A percentile compares a stretch with the other conserved stretches of the same genome.
These are phyloP conservation scores for Monilinia aucupariae DNA, from an alignment of 2,329 filamentous ascomycete species.

Conservation along the genomic window DNA sequence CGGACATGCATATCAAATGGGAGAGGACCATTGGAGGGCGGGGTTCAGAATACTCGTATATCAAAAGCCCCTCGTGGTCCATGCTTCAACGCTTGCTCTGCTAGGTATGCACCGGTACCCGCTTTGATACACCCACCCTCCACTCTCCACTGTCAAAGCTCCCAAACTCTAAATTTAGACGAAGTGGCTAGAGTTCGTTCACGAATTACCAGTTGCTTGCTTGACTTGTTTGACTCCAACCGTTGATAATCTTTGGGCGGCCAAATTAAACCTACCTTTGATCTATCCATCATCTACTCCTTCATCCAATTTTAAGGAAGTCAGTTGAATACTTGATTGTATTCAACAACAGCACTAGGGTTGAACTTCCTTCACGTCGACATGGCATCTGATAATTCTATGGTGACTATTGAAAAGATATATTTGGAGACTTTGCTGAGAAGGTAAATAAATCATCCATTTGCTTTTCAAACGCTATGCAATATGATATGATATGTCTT, in stretches of 20 bases:
- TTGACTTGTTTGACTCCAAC: constrained; percentile 1
- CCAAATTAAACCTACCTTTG: not conserved
- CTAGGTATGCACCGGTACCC: not conserved
- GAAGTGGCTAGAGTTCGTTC: no score
- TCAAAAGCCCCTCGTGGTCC: no score
- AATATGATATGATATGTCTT: constrained; percentile 14
- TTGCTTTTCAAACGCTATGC: not conserved
- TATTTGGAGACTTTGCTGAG: constrained; percentile 58
- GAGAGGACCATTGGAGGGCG: no score
- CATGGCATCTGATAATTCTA: constrained; percentile 30
- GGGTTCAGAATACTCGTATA: no score
- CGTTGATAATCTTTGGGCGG: not conserved
- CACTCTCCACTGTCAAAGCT: not conserved
- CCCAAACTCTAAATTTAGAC: not conserved
- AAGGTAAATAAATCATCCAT: constrained; percentile 45
- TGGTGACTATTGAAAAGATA: constrained; percentile 52
- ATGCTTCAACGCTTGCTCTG: no score
- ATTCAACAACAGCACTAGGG: not conserved
- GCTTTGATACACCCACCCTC: not conserved
- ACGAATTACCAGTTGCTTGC: no score
- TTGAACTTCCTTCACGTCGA: constrained; percentile 10
- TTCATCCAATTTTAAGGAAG: not conserved
- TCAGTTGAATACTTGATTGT: not conserved
- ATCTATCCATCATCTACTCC: not conserved
- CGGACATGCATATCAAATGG: not conserved